A percentile compares a stretch with the other conserved stretches of the same genome.
Conservation (phyloP, 73 alveolate genomes). For the Paramecium pentaurelia region DNA sequence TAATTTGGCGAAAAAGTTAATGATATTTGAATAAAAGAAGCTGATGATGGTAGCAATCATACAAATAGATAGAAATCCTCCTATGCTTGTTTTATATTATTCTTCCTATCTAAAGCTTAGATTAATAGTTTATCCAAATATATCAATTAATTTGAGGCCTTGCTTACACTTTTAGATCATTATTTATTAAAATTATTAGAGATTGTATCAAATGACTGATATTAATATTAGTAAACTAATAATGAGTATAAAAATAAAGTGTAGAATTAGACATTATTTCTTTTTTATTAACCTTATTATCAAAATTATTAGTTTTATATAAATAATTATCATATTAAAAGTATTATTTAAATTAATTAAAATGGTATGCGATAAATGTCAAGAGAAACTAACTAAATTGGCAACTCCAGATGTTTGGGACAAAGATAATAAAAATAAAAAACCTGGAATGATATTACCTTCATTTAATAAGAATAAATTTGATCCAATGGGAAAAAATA, state of each 20-base stretch:
- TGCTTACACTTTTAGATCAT: not conserved
- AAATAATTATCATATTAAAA: too few relatives aligned
- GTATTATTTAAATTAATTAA: not conserved
- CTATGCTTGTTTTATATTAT: not conserved
- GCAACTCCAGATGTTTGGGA: conserved; percentile 24
- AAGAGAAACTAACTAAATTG: conserved; percentile 24
- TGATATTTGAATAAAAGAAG: not conserved
- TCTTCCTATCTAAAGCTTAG: conserved; percentile 10
- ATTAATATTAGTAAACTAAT: not conserved
- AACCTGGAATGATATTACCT: conserved; percentile 49
- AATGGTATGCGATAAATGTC: conserved; percentile 63
- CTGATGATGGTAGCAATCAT: conserved; percentile 12
- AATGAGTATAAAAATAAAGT: not conserved
- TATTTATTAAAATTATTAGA: not conserved
- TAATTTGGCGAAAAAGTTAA: not conserved
- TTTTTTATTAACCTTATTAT: not conserved
- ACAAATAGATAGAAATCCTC: conserved; percentile 8
- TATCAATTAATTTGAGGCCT: not conserved
- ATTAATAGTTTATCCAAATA: not conserved
- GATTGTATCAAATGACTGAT: not conserved
- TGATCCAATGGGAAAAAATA: conserved; percentile 50
- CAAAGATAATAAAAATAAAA: conserved; percentile 20
- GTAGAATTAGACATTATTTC: not conserved
- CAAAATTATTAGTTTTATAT: not conserved
- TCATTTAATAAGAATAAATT: conserved; percentile 18